These are phyloP conservation scores for Aphanomyces stellatus DNA, from an alignment of 352 stramenopile species.

Conservation along the genomic window DNA sequence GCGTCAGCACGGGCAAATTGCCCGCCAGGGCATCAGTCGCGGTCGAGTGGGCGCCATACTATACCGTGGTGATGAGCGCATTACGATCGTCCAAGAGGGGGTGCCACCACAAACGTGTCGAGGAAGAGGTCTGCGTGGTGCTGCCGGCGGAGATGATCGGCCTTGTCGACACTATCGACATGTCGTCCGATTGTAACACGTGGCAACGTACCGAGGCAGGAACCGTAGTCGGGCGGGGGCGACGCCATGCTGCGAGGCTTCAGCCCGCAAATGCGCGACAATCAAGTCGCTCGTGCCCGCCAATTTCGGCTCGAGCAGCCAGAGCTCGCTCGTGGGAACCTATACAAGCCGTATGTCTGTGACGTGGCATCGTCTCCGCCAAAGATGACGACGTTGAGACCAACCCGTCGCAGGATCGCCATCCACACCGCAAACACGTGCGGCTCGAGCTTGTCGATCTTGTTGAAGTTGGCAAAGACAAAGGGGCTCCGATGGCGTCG, in stretches of 20 bases:
- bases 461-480: constrained; percentile 85
- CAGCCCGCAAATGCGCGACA: constrained; percentile 37
- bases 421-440: constrained; percentile 64
- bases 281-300: constrained; percentile 27
- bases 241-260: constrained; percentile 50
- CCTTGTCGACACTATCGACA: constrained; percentile 44
- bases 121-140: constrained; percentile 77
- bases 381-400: not conserved
- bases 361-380: not conserved
- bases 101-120: constrained; percentile 74
- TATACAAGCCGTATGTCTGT: not conserved
- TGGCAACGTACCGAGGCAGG: constrained; percentile 29
- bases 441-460: constrained; percentile 76
- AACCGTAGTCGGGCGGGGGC: constrained; percentile 40
- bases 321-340: constrained; percentile 41
- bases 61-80: not conserved
- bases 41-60: constrained; percentile 91
- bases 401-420: constrained; percentile 39
- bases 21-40: constrained; percentile 82
- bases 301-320: constrained; percentile 43
- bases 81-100: not conserved
- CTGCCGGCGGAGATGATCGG: constrained; percentile 70
- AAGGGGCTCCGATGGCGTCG: constrained; percentile 21
- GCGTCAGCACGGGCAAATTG: constrained; percentile 81
- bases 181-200: not conserved